Base-by-base conservation (phyloP, 2,329 filamentous ascomycete species). In the Trichoderma sp. region DNA sequence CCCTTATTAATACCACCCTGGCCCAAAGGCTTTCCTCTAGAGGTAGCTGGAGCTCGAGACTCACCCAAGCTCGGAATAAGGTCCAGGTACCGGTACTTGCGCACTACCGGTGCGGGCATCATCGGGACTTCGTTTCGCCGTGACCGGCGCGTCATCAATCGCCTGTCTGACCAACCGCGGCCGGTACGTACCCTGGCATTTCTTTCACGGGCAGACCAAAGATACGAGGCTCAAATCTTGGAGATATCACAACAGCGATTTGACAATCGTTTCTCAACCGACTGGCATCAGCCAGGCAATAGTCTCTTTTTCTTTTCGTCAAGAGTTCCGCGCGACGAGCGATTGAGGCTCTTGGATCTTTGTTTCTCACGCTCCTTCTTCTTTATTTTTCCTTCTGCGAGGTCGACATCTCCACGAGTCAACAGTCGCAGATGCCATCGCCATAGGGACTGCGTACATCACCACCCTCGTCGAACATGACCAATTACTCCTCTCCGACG, bases 401-500 rank as follows among this genome's bases (percentile, higher is more conserved):
- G 14, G 19, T 54, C n/a, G 50, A 63, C 54, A 55, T 30, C 54
- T 47, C 30, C 26, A n/a, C 48, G 45, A 43, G n/a, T 28, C 39
- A 19, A 47, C 19, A 57, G 56, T 45, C 39, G 41, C 57, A 61
- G 61, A 65, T 65, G 63, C 63, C 57, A 56, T 55, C 56, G n/a
- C 56, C 19, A 52, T 60, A 65, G 60, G 47, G 41, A 60, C 9
- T 39, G 7, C 28, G 26, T 39, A 19, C 34, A 30, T 56, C 56
- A 54, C 62, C 39, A 44, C 34, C 47, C 48, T 21, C 30, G 34
- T 34, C 50, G 50, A 64, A 68, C 71, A 83, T 83, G 81, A 74
- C 79, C 69, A 77, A 75, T 67, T 79, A 80, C 51, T 79, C 80
- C 57, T 78, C 81, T 45, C 69, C 74, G 59, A 76, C 76, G 68